Base-by-base conservation (phyloP, 441 rosid genomes). In the Arabidopsis lyrata region DNA sequence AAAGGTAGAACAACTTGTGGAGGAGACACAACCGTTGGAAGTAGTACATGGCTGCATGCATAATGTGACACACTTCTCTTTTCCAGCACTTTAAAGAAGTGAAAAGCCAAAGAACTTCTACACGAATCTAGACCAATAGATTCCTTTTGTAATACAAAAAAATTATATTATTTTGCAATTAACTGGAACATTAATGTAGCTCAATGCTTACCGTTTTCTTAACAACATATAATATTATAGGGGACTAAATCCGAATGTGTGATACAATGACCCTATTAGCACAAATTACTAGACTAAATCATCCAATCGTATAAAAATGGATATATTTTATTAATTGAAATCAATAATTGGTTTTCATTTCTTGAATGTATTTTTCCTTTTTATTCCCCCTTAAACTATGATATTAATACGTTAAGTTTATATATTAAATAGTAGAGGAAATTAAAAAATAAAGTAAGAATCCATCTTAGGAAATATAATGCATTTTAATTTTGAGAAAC, bases 31-130 rank as follows among this genome's bases (percentile, higher is more conserved):
- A 22, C 69, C 47, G 63, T 54, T 20, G 54, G 45, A 53, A 42
- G 63, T 20, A 32, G 76, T 31, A 52, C 53, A 72, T 55, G 57
- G 27, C 47, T 73, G 57, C 77, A 63, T 73, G 70, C 76, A 73
- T 73, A 73, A 54, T 63, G 77, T 73, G 77, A 73, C 70, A 42
- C 57, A 64, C 39, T 73, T 64, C 57, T 64, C 70, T 45, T 72
- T 70, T 61, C 24, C 39, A 49, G 68, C 42, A 16, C 61, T 73
- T 64, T 64, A 73, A 18, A 20, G n/a, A 29, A 42, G 14, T 44
- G 13, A 62, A 32, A 44, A 36, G 16, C 29, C 53, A 71, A 72
- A 10, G 20, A 63, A 34, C 62, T 72, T 52, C 70, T 73, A 54
- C 53, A 34, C 62, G 29, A 73, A 55, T 63, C 55, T 42, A 64